Percentiles rank a stretch among this genome's conserved stretches.
These are phyloP conservation scores for Suillus bovinus DNA, from an alignment of 768 basidiomycete species.

Conservation along the genomic window DNA sequence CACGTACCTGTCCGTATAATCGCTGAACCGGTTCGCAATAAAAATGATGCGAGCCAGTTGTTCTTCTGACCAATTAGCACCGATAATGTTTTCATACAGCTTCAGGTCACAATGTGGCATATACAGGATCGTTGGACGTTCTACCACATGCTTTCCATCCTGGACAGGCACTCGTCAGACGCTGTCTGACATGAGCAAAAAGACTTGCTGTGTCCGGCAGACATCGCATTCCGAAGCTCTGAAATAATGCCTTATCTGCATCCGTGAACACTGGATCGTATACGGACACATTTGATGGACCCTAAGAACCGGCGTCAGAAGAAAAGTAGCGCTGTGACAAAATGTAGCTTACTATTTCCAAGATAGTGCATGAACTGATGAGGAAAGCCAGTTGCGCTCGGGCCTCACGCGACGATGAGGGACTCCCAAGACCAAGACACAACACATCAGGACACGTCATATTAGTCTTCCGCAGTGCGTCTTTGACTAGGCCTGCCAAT, in stretches of 20 bases:
- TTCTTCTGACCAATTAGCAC: constrained; percentile 56
- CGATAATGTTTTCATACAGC: constrained; percentile 66
- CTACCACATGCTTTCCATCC: constrained; percentile 34
- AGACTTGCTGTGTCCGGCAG: constrained; percentile 51
- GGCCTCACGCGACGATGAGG: constrained; percentile 58
- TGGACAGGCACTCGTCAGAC: constrained; percentile 22
- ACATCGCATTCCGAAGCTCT: constrained; percentile 34
- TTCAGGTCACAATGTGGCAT: constrained; percentile 81
- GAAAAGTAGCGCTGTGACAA: constrained; percentile 9
- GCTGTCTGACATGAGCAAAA: constrained; percentile 11
- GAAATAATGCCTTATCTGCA: constrained; percentile 55
- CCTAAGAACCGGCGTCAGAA: constrained; percentile 37
- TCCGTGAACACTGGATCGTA: constrained; percentile 78
- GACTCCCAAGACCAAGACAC: constrained; percentile 77
- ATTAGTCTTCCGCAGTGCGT: constrained; percentile 28
- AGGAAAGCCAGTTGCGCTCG: constrained; percentile 72
- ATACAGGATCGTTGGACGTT: constrained; percentile 60
- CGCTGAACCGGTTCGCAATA: constrained; percentile 63
- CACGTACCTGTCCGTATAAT: constrained; percentile 67
- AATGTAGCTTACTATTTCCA: constrained; percentile 59
- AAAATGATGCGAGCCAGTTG: constrained; percentile 52
- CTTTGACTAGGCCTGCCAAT: constrained; percentile 24
- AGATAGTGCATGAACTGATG: constrained; percentile 48
- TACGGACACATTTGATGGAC: constrained; percentile 45
- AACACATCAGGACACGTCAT: constrained; percentile 40